Conservation (phyloP, 139 green algal species). For the Tetradesmus obliquus region DNA sequence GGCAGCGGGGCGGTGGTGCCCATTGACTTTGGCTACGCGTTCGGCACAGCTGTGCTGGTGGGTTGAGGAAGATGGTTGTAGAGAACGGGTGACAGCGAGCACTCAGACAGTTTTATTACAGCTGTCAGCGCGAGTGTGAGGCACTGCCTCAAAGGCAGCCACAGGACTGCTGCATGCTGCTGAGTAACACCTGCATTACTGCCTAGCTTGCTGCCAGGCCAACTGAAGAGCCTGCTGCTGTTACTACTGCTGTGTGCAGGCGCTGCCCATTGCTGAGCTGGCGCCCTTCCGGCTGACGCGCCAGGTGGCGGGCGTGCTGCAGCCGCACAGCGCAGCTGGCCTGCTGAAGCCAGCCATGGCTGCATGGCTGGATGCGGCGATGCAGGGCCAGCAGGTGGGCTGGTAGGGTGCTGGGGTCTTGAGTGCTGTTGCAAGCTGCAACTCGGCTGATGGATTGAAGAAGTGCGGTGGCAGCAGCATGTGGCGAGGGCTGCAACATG, state of each 20-base stretch:
- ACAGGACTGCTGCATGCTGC: no score
- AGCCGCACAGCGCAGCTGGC: conserved; percentile 60
- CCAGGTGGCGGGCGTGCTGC: conserved; percentile 64
- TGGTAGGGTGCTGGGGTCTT: neutral
- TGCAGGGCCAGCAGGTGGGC: conserved; percentile 14
- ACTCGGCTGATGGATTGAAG: neutral
- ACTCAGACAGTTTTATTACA: neutral
- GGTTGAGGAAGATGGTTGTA: neutral
- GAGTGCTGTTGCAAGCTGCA: neutral
- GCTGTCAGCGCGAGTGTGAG: neutral
- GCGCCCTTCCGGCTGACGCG: conserved; percentile 80
- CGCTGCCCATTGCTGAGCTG: conserved; percentile 78
- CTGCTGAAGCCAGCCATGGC: conserved; percentile 61
- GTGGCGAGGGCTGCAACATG: neutral
- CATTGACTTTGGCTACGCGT: conserved; percentile 89
- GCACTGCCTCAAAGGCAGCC: neutral
- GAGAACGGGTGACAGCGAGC: neutral
- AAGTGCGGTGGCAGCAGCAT: neutral
- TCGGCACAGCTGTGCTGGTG: conserved; percentile 73
- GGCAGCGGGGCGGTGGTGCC: conserved; percentile 59
- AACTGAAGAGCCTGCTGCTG: neutral
- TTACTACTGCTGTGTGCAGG: conserved; percentile 6
- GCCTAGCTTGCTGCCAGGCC: neutral
- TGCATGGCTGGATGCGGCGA: conserved; percentile 54
- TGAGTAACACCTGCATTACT: no score